Conservation (phyloP, 225 moss, liverwort and hornwort genomes). For the Polytrichum commune region DNA sequence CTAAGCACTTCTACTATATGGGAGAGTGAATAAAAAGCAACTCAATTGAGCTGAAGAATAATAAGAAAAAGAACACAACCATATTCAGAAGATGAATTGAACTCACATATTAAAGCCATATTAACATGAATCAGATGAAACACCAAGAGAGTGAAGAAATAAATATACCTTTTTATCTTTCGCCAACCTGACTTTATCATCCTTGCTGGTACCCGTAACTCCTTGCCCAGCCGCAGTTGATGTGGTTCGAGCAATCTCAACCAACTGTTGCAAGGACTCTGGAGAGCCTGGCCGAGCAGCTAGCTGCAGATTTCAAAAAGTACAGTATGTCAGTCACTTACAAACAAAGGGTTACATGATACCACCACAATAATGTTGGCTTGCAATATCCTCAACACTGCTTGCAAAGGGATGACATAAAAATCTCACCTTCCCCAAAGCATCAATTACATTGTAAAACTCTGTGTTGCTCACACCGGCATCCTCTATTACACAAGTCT, state of each 20-base stretch:
- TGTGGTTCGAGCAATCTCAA: conserved; percentile 86
- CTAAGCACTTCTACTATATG: no score
- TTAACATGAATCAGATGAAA: no score
- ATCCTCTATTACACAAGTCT: conserved; percentile 89
- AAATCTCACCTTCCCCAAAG: conserved; percentile 77
- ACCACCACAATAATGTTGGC: no score
- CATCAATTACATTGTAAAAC: conserved; percentile 96
- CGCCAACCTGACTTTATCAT: conserved; percentile 69
- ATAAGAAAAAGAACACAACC: no score
- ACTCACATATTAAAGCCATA: no score
- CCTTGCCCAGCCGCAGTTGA: conserved; percentile 61
- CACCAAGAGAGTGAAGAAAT: not conserved
- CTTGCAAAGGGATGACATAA: not conserved
- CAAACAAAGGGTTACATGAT: no score
- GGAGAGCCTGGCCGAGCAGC: conserved; percentile 93
- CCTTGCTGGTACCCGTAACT: conserved; percentile 52
- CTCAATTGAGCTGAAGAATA: no score
- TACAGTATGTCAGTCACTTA: not conserved
- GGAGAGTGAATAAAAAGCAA: no score
- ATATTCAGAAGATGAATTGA: no score
- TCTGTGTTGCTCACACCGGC: conserved; percentile 95
- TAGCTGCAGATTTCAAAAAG: conserved; percentile 41
- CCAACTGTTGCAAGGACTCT: conserved; percentile 81
- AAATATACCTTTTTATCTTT: conserved; percentile 79
- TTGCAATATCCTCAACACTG: no score